A percentile compares a stretch with the other conserved stretches of the same genome.
These are phyloP conservation scores for Pholiota adiposa DNA, from an alignment of 1,284 basidiomycete species.

Conservation along the genomic window DNA sequence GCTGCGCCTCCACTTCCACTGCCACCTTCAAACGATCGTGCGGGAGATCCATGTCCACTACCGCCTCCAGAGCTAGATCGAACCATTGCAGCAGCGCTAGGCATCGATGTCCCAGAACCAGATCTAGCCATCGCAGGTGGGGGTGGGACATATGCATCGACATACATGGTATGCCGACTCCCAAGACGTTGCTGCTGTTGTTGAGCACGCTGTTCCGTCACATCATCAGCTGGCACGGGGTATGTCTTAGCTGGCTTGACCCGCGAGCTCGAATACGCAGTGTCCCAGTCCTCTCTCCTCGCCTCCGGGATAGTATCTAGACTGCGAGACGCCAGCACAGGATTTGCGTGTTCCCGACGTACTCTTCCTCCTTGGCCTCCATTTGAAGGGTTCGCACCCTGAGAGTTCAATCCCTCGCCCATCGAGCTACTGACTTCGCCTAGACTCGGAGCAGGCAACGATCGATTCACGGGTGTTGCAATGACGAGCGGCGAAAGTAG, in stretches of 20 bases:
- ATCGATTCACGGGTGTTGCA: conserved; percentile 29
- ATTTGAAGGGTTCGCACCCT: not conserved
- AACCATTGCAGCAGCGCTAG: not conserved
- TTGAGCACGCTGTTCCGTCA: not conserved
- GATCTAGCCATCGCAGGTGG: conserved; percentile 15
- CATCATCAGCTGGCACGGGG: not conserved
- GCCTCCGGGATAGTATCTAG: conserved; percentile 38
- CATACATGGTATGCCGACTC: conserved; percentile 24
- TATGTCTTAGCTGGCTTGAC: not conserved
- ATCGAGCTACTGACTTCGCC: conserved; percentile 29
- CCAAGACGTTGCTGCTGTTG: conserved; percentile 15
- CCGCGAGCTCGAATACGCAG: not conserved
- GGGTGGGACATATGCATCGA: conserved; percentile 18
- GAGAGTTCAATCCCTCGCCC: conserved; percentile 22
- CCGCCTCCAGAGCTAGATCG: not conserved
- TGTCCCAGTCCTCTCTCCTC: conserved; percentile 3
- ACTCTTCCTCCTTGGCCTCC: conserved; percentile 16
- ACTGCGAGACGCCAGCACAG: conserved; percentile 27
- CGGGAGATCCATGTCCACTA: not conserved
- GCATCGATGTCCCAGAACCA: not conserved
- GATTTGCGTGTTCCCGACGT: conserved; percentile 35
- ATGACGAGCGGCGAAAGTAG: conserved; percentile 47
- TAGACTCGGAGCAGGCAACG: not conserved
- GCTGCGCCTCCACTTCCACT: not conserved
- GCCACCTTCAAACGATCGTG: not conserved